Conservation (phyloP, 2,329 filamentous ascomycete genomes). For the Penicillium paneum region DNA sequence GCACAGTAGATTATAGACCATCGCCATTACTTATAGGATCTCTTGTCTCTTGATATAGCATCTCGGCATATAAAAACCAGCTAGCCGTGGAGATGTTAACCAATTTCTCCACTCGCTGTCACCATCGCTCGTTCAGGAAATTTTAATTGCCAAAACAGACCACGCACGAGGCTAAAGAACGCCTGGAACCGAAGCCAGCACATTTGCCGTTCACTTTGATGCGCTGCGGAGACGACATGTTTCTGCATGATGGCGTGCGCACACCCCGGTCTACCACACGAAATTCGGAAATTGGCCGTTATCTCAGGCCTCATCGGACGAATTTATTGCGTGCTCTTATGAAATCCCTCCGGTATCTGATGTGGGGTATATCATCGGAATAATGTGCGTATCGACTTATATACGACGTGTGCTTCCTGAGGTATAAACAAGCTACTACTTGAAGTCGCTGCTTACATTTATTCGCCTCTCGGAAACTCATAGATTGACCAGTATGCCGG, state of each 20-base stretch:
- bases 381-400: background rate
- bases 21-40: background rate
- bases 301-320: conserved; percentile 9
- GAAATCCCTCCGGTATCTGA: conserved; percentile 9
- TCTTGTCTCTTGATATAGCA: background rate
- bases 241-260: conserved; percentile 25
- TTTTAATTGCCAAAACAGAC: background rate
- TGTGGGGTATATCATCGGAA: background rate
- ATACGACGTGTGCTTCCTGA: background rate
- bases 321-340: conserved; percentile 26
- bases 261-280: conserved; percentile 1
- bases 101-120: conserved; percentile 19
- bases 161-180: background rate
- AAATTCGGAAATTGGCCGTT: conserved; percentile 8
- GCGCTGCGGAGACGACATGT: conserved; percentile 12
- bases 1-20: background rate
- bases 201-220: background rate
- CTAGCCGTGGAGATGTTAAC: background rate
- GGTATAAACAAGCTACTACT: background rate
- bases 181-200: background rate
- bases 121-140: conserved; percentile 10
- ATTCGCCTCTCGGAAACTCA: background rate
- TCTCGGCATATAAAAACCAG: background rate
- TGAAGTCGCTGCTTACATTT: background rate
- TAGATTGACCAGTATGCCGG: conserved; percentile 18